Percentiles rank a stretch among this genome's conserved stretches.
Evolutionary conservation across 805 yeast species (phyloP).

Genomic region (Zygosaccharomyces siamensis): DNA sequence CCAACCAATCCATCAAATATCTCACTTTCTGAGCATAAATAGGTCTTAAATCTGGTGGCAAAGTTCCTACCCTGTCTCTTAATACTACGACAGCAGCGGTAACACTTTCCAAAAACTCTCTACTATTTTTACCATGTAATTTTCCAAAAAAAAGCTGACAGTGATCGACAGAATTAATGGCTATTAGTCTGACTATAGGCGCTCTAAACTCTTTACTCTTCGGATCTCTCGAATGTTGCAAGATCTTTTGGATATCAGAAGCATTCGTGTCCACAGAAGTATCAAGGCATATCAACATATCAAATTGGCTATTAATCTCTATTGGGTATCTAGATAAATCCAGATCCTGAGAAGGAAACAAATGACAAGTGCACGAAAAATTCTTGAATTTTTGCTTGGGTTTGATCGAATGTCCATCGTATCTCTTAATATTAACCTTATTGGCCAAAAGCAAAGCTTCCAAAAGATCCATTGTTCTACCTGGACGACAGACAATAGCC

Average conservation of each 20-base stretch:
- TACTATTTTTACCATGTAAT: slow-evolving; percentile 28
- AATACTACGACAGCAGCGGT: slow-evolving; percentile 80
- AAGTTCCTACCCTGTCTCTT: slow-evolving; percentile 72
- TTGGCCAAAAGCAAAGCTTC: slow-evolving; percentile 68
- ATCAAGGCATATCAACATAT: slow-evolving; percentile 60
- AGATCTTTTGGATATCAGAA: slow-evolving; percentile 34
- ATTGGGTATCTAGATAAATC: slow-evolving; percentile 21
- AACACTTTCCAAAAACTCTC: slow-evolving; percentile 55
- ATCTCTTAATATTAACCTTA: slow-evolving; percentile 50
- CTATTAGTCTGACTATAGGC: slow-evolving; percentile 63
- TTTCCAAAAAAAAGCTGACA: slow-evolving; percentile 51
- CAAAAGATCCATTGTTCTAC: slow-evolving; percentile 60
- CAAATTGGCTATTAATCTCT: slow-evolving; percentile 38
- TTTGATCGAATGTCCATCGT: slow-evolving; percentile 58
- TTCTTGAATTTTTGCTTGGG: slow-evolving; percentile 32
- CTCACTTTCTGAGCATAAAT: slow-evolving; percentile 62
- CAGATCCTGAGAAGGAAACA: slow-evolving; percentile 40
- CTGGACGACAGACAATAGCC: slow-evolving; percentile 68
- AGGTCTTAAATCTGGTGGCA: slow-evolving; percentile 77
- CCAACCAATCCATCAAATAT: slow-evolving; percentile 60
- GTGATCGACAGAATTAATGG: slow-evolving; percentile 82
- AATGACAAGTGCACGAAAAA: slow-evolving; percentile 38
- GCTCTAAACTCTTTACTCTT: slow-evolving; percentile 34
- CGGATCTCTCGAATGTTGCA: slow-evolving; percentile 27
- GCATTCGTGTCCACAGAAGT: slow-evolving; percentile 45